Conservation (phyloP, 1,139 yeast species). For the Saccharomyces hybrid region DNA sequence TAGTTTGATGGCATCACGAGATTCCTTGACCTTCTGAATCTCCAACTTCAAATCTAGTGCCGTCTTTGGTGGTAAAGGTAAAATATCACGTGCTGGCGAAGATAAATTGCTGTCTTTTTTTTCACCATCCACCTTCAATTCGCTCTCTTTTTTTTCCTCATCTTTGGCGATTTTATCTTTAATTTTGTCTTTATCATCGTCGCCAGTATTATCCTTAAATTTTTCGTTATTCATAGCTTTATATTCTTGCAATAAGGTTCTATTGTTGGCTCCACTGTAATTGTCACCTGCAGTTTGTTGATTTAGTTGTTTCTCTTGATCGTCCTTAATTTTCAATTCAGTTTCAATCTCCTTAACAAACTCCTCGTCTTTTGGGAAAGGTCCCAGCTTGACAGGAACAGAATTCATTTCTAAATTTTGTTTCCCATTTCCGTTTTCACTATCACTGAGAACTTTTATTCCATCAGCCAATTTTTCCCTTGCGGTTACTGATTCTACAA, state of each 20-base stretch:
- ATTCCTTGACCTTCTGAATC: conserved; percentile 71
- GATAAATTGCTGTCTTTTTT: conserved; percentile 33
- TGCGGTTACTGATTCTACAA: conserved; percentile 31
- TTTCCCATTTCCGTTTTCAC: conserved; percentile 45
- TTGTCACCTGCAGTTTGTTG: conserved; percentile 6
- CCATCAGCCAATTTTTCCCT: conserved; percentile 30
- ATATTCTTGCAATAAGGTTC: conserved; percentile 42
- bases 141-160: conserved; percentile 17
- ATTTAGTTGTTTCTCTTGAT: conserved; percentile 31
- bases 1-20: conserved; percentile 63
- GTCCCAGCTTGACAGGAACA: conserved; percentile 75
- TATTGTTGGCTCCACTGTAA: conserved; percentile 3
- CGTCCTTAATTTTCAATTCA: conserved; percentile 73
- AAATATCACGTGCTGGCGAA: conserved; percentile 62
- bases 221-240: conserved; percentile 34
- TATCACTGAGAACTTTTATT: conserved; percentile 36
- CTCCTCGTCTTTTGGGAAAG: conserved; percentile 77
- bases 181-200: conserved; percentile 4
- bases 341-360: conserved; percentile 77
- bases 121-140: conserved; percentile 8
- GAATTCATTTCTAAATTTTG: conserved; percentile 46
- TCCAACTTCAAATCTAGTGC: conserved; percentile 72
- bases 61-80: conserved; percentile 83
- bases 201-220: conserved; percentile 3
- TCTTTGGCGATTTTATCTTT: conserved; percentile 22